These are phyloP conservation scores for Blastocystis sp. DNA, from an alignment of 352 stramenopile species.

Conservation along the genomic window DNA sequence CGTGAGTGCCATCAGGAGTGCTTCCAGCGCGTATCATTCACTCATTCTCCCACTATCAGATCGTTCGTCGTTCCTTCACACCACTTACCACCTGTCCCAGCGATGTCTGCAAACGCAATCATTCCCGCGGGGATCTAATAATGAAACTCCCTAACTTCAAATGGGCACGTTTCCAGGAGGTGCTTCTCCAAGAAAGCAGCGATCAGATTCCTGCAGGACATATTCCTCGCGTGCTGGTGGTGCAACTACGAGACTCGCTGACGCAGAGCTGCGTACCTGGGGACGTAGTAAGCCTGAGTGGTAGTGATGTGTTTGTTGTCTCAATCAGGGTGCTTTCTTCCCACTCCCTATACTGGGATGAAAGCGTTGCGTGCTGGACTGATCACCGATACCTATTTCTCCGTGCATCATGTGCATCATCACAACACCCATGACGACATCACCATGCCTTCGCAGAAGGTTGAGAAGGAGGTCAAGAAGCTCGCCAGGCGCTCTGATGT, in stretches of 20 bases:
- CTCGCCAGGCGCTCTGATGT: constrained; percentile 73
- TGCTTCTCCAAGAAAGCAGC: constrained; percentile 90
- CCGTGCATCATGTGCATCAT: constrained; percentile 85
- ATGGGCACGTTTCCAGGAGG: constrained; percentile 97
- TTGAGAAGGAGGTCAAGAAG: constrained; percentile 70
- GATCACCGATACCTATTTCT: constrained; percentile 91
- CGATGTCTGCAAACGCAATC: constrained; percentile 76
- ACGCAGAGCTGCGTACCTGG: constrained; percentile 84
- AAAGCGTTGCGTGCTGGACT: constrained; percentile 90
- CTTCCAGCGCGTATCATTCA: constrained; percentile 80
- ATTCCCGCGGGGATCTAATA: constrained; percentile 74
- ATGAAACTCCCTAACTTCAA: constrained; percentile 93
- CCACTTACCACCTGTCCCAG: constrained; percentile 82
- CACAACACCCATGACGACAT: constrained; percentile 83
- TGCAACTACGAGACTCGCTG: constrained; percentile 80
- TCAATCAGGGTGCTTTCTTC: constrained; percentile 30
- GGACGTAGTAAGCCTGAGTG: constrained; percentile 89
- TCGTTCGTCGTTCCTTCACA: constrained; percentile 84
- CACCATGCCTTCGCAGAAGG: constrained; percentile 66
- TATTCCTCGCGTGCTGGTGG: constrained; percentile 84
- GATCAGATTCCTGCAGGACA: constrained; percentile 93
- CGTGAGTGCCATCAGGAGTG: constrained; percentile 88
- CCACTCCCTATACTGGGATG: constrained; percentile 77
- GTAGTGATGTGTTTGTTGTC: constrained; percentile 71
- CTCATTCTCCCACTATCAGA: constrained; percentile 60